These are phyloP conservation scores for Acer saccharum DNA, from an alignment of 345 rosid genomes.

Conservation along the genomic window DNA sequence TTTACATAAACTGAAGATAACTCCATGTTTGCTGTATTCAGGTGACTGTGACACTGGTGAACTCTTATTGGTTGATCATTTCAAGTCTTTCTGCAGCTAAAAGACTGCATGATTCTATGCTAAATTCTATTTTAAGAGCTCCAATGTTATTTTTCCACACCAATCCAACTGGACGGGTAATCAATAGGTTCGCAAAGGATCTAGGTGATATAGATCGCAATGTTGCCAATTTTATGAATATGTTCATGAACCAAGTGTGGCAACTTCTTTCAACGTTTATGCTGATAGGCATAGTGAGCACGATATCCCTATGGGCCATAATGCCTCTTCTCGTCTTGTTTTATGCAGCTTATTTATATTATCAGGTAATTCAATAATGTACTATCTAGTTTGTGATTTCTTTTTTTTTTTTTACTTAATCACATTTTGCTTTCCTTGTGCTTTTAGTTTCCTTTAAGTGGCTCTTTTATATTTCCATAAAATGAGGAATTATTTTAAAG, in stretches of 20 bases:
- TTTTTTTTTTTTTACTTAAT: not conserved
- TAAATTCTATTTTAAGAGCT: conserved; percentile 76
- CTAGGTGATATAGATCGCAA: conserved; percentile 85
- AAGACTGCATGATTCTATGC: conserved; percentile 80
- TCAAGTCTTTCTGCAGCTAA: conserved; percentile 86
- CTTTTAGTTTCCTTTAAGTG: not conserved
- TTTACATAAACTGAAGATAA: not conserved
- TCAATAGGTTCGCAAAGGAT: conserved; percentile 94
- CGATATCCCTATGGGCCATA: conserved; percentile 90
- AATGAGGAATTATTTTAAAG: not conserved
- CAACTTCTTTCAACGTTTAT: conserved; percentile 92
- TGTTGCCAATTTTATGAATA: conserved; percentile 69
- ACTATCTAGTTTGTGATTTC: not conserved
- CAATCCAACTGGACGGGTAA: conserved; percentile 87
- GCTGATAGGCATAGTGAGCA: conserved; percentile 85
- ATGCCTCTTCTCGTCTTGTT: conserved; percentile 90
- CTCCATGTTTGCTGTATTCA: conserved; percentile 30
- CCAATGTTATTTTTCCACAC: conserved; percentile 96
- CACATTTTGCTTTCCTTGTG: not conserved
- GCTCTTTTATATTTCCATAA: not conserved
- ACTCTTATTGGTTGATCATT: conserved; percentile 87
- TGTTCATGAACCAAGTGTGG: conserved; percentile 75
- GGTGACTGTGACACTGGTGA: conserved; percentile 75
- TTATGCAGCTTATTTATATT: conserved; percentile 85
- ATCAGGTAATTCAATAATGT: conserved; percentile 59